Evolutionary conservation across 768 basidiomycete genomes (phyloP).

Genomic region (Agrocybe pediades): DNA sequence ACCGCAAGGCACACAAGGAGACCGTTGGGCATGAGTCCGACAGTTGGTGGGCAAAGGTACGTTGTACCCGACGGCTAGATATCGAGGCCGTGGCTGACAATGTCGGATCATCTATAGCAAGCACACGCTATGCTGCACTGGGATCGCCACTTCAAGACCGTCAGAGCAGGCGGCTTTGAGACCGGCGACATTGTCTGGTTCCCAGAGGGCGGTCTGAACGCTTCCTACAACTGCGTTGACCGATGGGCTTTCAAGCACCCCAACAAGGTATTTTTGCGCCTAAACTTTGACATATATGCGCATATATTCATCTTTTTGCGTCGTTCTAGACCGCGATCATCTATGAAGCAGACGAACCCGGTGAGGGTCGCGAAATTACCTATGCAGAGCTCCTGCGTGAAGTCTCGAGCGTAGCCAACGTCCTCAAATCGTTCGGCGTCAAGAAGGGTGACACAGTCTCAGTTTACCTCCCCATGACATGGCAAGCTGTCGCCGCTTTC

Average conservation of each 20-base stretch:
- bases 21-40: slow-evolving; percentile 81
- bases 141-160: slow-evolving; percentile 88
- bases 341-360: slow-evolving; percentile 97
- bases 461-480: slow-evolving; percentile 92
- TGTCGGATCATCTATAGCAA: slow-evolving; percentile 36
- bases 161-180: slow-evolving; percentile 79
- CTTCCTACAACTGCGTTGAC: slow-evolving; percentile 97
- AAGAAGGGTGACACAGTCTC: slow-evolving; percentile 95
- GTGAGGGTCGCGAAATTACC: slow-evolving; percentile 71
- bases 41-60: slow-evolving; percentile 85
- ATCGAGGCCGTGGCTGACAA: background rate
- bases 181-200: slow-evolving; percentile 94
- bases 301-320: background rate
- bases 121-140: slow-evolving; percentile 81
- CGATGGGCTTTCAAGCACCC: slow-evolving; percentile 93
- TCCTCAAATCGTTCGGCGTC: slow-evolving; percentile 85
- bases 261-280: slow-evolving; percentile 55
- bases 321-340: slow-evolving; percentile 82
- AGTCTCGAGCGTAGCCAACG: slow-evolving; percentile 88
- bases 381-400: slow-evolving; percentile 89
- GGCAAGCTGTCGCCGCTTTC: slow-evolving; percentile 96
- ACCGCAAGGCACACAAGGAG: slow-evolving; percentile 62
- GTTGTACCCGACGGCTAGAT: slow-evolving; percentile 14
- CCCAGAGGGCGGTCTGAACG: slow-evolving; percentile 91
- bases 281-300: background rate